Evolutionary conservation across 768 basidiomycete genomes (phyloP).

Genomic region (Mrakia blollopis): DNA sequence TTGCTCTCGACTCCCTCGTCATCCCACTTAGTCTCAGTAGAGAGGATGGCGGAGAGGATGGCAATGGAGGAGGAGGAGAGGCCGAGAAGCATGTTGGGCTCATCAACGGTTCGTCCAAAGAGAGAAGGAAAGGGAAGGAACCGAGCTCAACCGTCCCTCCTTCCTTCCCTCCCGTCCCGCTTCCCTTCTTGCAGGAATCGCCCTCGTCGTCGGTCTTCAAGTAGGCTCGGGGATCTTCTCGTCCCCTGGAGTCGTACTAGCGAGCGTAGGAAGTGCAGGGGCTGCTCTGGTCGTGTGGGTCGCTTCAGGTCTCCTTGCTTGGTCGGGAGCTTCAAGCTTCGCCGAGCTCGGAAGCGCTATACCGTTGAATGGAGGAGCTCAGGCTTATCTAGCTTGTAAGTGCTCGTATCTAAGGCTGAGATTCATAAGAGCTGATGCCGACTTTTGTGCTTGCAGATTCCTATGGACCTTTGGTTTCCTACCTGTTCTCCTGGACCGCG

Average conservation of each 20-base stretch:
- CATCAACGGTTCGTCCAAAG: slow-evolving; percentile 20
- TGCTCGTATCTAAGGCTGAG: background rate
- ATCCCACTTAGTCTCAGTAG: slow-evolving; percentile 5
- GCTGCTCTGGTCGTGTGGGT: slow-evolving; percentile 28
- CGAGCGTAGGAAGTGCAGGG: background rate
- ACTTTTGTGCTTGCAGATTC: slow-evolving; percentile 21
- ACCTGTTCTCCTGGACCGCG: slow-evolving; percentile 91
- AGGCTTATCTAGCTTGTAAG: slow-evolving; percentile 31
- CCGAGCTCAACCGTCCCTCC: background rate
- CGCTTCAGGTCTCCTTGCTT: slow-evolving; percentile 19
- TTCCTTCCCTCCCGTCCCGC: too few species aligned
- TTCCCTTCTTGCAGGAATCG: slow-evolving; percentile 14
- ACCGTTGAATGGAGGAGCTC: slow-evolving; percentile 28
- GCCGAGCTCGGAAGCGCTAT: slow-evolving; percentile 26
- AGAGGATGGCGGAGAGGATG: background rate
- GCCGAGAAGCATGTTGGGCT: slow-evolving; percentile 15
- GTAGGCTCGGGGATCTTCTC: slow-evolving; percentile 29
- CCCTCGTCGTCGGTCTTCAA: slow-evolving; percentile 29
- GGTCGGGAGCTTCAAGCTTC: slow-evolving; percentile 24
- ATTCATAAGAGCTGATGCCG: background rate
- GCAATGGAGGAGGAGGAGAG: background rate
- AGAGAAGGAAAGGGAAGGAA: background rate
- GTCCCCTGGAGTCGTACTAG: slow-evolving; percentile 14
- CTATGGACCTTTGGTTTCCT: slow-evolving; percentile 52
- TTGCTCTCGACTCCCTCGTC: background rate